Evolutionary conservation across 306 rosid species (phyloP), one percentile per base, ranked within the genome.

Genomic region (Delonix regia): DNA sequence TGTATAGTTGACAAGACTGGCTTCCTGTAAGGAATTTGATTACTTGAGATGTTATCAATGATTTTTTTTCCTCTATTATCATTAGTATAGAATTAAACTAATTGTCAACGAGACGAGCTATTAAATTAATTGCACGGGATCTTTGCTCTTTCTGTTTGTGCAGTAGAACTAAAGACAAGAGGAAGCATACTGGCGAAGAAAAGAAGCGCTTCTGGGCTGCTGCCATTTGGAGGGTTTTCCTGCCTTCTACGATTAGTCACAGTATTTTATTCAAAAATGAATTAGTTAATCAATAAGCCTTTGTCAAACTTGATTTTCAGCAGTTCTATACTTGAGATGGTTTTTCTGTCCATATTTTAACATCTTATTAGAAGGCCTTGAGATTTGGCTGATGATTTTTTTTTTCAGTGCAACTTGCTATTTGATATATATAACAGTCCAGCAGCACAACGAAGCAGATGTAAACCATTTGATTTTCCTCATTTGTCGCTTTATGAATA

Each of bases 201-300:
- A 64, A 63, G 57, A 15, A 36, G 87, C 41, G 51, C 44, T 75
- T 77, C 44, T 84, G 67, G 33, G 49, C 71, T 78, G 87, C 87
- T 88, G 97, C 97, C 97, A 89, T 82, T 79, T 94, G 97, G 97
- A 91, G 94, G 85, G 42, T 75, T 74, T 33, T 81, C 90, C 80
- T 69, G 78, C 85, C 76, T 78, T 72, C 71, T 42, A 28, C 82
- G 70, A 68, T 82, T 82, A 27, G 62, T 76, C 82, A 47, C 28
- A 78, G 28, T 59, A 81, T 84, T 82, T 70, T 73, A 76, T 83
- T 80, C 36, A 56, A 70, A 56, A 18, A 39, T 71, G 39, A 69
- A 60, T 49, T 61, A 27, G 16, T 4, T 57, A 62, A 51, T 76
- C 38, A 76, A 55, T 39, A 75, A 56, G 79, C 82, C 79, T 74